Evolutionary conservation across 192 early-diverging fungal species (phyloP).

Genomic region (Backusella psychrophila): DNA sequence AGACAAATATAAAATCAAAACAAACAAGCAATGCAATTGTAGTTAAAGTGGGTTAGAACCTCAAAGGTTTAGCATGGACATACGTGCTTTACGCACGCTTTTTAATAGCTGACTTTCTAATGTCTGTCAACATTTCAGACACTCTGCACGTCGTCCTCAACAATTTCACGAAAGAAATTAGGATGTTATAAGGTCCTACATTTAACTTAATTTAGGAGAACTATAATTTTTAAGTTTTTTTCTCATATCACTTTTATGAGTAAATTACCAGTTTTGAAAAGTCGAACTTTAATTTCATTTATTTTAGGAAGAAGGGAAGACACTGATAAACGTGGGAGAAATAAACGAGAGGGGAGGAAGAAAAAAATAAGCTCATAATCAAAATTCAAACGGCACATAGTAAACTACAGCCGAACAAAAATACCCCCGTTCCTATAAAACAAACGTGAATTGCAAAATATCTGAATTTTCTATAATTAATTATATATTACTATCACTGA

Average conservation of each 20-base stretch:
- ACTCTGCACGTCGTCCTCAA: neutral
- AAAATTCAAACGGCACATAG: neutral
- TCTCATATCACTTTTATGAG: neutral
- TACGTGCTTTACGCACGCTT: neutral
- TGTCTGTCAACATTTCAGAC: neutral
- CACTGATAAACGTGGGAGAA: constrained; percentile 5
- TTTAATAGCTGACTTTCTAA: neutral
- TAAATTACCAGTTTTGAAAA: neutral
- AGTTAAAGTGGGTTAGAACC: neutral
- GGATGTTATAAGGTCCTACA: neutral
- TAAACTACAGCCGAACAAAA: neutral
- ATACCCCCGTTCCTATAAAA: neutral
- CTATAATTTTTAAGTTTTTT: neutral
- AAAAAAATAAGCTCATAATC: neutral
- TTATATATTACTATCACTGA: neutral
- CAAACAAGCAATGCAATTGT: neutral
- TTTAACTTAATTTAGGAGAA: neutral
- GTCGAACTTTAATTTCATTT: neutral
- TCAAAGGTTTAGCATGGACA: neutral
- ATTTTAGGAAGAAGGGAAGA: neutral
- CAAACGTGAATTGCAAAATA: neutral
- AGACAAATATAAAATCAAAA: neutral
- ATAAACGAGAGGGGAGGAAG: neutral
- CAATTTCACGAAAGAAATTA: neutral
- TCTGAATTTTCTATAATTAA: neutral